Evolutionary conservation across 192 early-diverging fungal genomes (phyloP).

Genomic region (Dissophora ornata): DNA sequence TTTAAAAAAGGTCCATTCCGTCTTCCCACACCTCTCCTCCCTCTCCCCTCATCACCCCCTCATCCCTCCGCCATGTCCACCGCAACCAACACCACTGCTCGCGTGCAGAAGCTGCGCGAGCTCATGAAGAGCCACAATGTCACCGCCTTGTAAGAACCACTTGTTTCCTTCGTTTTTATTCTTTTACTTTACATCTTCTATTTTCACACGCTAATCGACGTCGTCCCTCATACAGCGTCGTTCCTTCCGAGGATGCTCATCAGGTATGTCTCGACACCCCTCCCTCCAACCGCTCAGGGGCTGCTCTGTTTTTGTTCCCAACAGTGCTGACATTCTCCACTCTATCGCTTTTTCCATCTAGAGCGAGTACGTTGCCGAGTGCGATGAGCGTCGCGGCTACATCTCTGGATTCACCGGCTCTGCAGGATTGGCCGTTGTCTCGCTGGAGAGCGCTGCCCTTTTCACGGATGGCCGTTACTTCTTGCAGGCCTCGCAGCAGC

Average conservation of each 20-base stretch:
- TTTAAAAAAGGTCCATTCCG: no score
- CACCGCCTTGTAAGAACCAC: slow-evolving; percentile 58
- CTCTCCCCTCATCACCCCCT: not conserved
- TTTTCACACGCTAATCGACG: slow-evolving; percentile 38
- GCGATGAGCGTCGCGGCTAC: slow-evolving; percentile 88
- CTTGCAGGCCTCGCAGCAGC: slow-evolving; percentile 92
- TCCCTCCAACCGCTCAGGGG: no score
- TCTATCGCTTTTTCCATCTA: slow-evolving; percentile 42
- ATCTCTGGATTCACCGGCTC: slow-evolving; percentile 98
- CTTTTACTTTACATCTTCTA: no score
- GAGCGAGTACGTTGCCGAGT: slow-evolving; percentile 95
- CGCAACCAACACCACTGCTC: slow-evolving; percentile 61
- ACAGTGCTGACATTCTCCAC: not conserved
- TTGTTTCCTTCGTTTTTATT: not conserved
- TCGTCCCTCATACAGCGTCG: slow-evolving; percentile 61
- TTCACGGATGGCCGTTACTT: slow-evolving; percentile 99
- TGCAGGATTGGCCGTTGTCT: slow-evolving; percentile 92
- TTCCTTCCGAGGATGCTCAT: slow-evolving; percentile 97
- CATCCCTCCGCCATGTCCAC: slow-evolving; percentile 30
- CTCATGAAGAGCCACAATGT: slow-evolving; percentile 70
- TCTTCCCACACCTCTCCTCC: not conserved
- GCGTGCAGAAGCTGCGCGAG: slow-evolving; percentile 68
- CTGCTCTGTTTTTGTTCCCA: no score
- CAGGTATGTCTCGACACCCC: no score
- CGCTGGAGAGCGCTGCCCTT: slow-evolving; percentile 80